phyloP scores from a whole-genome alignment of 352 stramenopile species.

The Globisporangium solare region DNA sequence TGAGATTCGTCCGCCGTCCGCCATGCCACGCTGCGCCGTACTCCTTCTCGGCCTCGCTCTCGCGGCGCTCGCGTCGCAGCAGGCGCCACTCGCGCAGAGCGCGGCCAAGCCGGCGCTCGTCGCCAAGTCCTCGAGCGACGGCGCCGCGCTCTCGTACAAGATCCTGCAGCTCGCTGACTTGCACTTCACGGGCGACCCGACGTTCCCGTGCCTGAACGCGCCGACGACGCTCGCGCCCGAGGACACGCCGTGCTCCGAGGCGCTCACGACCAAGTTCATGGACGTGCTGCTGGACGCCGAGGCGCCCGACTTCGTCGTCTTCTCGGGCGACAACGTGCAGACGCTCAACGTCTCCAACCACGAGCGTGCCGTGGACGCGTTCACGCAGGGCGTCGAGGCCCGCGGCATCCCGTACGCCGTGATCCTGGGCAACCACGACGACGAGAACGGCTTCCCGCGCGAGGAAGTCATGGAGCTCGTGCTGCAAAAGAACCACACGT shows the following conservation, averaged over 20 bases:
- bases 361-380: conserved; percentile 28
- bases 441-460: conserved; percentile 31
- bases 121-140: conserved; percentile 3
- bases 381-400: conserved; percentile 29
- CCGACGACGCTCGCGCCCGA: conserved; percentile 16
- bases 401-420: conserved; percentile 47
- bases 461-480: conserved; percentile 37
- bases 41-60: too few species aligned
- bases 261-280: conserved; percentile 44
- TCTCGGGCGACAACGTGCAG: conserved; percentile 61
- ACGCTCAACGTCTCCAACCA: conserved; percentile 19
- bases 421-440: conserved; percentile 69
- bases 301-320: conserved; percentile 61
- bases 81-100: too few species aligned
- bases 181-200: conserved; percentile 44
- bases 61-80: too few species aligned
- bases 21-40: too few species aligned
- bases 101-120: conserved; percentile 21
- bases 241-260: conserved; percentile 33
- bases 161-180: conserved; percentile 70
- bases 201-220: conserved; percentile 22
- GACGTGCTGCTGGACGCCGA: conserved; percentile 51
- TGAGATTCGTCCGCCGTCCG: too few species aligned
- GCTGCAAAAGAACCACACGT: conserved; percentile 31
- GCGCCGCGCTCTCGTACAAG: conserved; percentile 34